Evolutionary conservation across 106 monocot genomes (phyloP).

Genomic region (Iris macrosiphon): DNA sequence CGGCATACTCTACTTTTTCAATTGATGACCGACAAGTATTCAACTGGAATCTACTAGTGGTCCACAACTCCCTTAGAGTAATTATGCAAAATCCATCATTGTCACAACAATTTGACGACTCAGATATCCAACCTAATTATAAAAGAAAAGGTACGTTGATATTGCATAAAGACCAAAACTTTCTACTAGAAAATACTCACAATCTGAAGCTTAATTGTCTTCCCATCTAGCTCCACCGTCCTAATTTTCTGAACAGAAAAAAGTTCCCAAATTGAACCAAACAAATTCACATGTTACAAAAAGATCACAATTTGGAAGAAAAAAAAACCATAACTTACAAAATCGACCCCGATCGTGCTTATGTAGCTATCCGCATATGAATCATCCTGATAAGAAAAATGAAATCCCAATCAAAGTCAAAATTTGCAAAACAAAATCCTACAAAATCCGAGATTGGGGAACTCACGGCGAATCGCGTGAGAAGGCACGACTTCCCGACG

Average conservation of each 20-base stretch:
- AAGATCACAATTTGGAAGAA: too few relatives aligned
- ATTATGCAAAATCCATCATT: background rate
- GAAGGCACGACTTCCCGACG: conserved; percentile 89
- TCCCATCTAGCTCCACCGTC: conserved; percentile 75
- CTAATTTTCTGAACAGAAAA: conserved; percentile 60
- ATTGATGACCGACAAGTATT: too few relatives aligned
- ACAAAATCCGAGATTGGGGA: background rate
- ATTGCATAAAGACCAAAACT: background rate
- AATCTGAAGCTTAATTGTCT: conserved; percentile 82
- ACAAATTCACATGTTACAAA: background rate
- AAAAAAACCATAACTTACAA: conserved; percentile 35
- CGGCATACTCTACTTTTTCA: too few relatives aligned
- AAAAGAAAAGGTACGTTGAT: background rate
- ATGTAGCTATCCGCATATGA: conserved; percentile 80
- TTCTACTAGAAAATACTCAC: conserved; percentile 32
- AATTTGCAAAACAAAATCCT: background rate
- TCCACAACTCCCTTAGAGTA: background rate
- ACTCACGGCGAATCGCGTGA: conserved; percentile 76
- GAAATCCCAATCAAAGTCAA: background rate
- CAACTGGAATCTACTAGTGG: too few relatives aligned
- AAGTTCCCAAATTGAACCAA: background rate
- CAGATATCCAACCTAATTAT: background rate
- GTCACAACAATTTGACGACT: background rate
- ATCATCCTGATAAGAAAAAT: conserved; percentile 54
- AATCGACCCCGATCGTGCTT: conserved; percentile 84